Evolutionary conservation across 306 rosid genomes (phyloP), one percentile per base, ranked within the genome.

Genomic region (Acacia melanoxylon): DNA sequence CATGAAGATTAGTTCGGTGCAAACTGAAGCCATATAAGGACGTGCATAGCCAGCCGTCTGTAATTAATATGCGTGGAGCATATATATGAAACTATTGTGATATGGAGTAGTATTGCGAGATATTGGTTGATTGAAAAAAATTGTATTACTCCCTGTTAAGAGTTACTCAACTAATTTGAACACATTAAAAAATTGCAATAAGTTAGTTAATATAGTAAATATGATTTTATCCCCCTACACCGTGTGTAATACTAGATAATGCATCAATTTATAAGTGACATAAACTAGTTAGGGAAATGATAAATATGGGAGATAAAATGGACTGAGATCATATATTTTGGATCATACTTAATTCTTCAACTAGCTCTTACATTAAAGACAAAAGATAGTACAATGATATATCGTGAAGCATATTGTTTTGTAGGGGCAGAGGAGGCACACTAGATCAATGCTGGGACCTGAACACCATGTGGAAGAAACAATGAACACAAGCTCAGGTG

Each of bases 381-480:
- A 48, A 1, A 19, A 6, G 41, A 8, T 6, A 5, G 4, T 10
- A 69, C 52, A 70, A 75, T 24, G 73, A 56, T 54, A 67, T 84
- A 86, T 83, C 78, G 75, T 27, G 77, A 81, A 78, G 80, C 80
- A 75, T 62, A 69, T 81, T 77, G 5, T 37, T 54, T 74, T 81
- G 86, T 63, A 78, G 90, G 86, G 51, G 68, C 66, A 78, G 71
- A 78, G 82, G 84, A 80, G 61, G 85, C 86, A 82, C n/a, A 78
- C 19, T 4, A 49, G 88, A 65, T 84, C 84, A 81, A 81, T 87
- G 86, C 70, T 84, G 80, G 87, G 87, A 86, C 85, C 85, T 46
- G 81, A 31, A 44, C 6, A 84, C 72, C 84, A 83, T 22, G 68
- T 58, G 37, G 87, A 86, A 68, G 91, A 88, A 87, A 80, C 84